A percentile compares a stretch with the other conserved stretches of the same genome.
Evolutionary conservation across 2,329 filamentous ascomycete genomes (phyloP).

Genomic region (Sphaerulina musiva): DNA sequence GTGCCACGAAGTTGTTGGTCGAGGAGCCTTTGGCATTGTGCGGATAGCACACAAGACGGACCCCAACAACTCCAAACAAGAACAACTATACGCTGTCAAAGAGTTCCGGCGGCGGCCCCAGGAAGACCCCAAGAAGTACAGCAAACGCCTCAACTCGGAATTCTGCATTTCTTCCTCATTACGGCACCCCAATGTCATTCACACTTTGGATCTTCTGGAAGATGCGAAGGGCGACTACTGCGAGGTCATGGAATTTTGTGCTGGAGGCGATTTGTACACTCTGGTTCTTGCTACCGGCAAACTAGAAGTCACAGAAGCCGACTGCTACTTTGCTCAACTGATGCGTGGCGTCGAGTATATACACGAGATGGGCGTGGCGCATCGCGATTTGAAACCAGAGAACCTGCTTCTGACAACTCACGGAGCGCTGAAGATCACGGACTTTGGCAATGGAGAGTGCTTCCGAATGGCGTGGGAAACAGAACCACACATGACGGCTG

Average conservation of each 20-base stretch:
- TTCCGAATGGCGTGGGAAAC: constrained; percentile 99
- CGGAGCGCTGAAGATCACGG: constrained; percentile 91
- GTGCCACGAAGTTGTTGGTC: constrained; percentile 92
- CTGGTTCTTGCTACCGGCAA: constrained; percentile 86
- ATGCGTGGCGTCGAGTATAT: constrained; percentile 99
- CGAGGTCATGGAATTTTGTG: constrained; percentile 99
- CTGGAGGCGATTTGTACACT: constrained; percentile 91
- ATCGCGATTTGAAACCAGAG: constrained; percentile 93
- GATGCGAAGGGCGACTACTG: constrained; percentile 97
- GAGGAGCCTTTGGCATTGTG: constrained; percentile 94
- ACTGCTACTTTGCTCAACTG: constrained; percentile 98
- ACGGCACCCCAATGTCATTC: constrained; percentile 95
- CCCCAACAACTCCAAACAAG: constrained; percentile 65
- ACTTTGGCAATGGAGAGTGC: constrained; percentile 97
- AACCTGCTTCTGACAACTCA: constrained; percentile 90
- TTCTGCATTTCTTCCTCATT: constrained; percentile 98
- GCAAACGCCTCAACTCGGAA: constrained; percentile 92
- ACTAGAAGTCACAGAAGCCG: constrained; percentile 84
- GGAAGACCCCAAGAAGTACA: constrained; percentile 94
- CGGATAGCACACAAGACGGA: constrained; percentile 94
- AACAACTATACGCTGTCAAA: constrained; percentile 95
- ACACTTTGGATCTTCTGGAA: constrained; percentile 89
- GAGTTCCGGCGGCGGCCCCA: constrained; percentile 92
- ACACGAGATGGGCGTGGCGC: constrained; percentile 98
- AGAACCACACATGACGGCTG: constrained; percentile 95